Evolutionary conservation across 495 filamentous ascomycete species (phyloP), one percentile per base, ranked within the genome.

Genomic region (Aspergillus diversus): DNA sequence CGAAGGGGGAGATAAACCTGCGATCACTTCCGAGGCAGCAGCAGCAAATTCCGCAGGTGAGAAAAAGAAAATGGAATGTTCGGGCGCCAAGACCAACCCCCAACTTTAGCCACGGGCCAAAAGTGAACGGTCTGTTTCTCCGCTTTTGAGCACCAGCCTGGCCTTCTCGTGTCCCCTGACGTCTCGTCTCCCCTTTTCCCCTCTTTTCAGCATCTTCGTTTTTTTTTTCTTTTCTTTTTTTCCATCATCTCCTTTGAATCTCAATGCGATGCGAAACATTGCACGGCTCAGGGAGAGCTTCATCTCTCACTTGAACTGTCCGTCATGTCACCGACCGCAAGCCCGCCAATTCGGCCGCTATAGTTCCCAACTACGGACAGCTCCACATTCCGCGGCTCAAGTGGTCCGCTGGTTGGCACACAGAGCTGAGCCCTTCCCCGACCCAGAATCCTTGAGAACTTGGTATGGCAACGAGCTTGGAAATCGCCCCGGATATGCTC

Each of bases 191-290:
- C 48, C 53, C 33, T 17, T 16, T 27, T 32, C 47, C 35, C 34
- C 35, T 34, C 7, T 13, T 32, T 35, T 27, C 13, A 17, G 16
- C 7, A 42, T 49, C 8, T 16, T 15, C 32, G 33, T 33, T 55
- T 31, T n/a, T 7, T 51, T 63, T 15, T 54, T 37, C 34, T 67
- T 34, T 55, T 31, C 15, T 7, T 51, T 63, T 15, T 54, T 37
- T 35, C 63, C 33, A 17, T 39, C 13, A 8, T 52, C 53, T 63
- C 60, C 16, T 9, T 27, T 9, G 27, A n/a, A 42, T 31, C 39
- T 27, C 16, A 7, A 31, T 55, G 33, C 49, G 12, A 78, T 77
- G 72, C 67, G 66, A 59, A 62, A 65, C 49, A 46, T 69, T 49
- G 47, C 64, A 31, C 47, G 61, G 27, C 56, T 57, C 13, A 46